Conservation (phyloP, 352 stramenopile species). For the Phytophthora cryptogea region DNA sequence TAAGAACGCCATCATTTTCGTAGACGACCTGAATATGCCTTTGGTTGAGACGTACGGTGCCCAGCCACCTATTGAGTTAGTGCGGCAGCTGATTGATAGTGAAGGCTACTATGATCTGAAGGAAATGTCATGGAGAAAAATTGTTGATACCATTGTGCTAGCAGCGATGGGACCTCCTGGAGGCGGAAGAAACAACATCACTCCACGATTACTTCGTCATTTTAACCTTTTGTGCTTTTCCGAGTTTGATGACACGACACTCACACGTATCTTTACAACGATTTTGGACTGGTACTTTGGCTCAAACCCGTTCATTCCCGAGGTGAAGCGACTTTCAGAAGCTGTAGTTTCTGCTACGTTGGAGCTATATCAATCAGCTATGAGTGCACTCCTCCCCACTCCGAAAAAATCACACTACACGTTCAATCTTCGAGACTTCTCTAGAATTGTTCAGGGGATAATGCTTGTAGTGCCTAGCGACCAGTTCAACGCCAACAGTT, state of each 20-base stretch:
- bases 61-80: constrained; percentile 92
- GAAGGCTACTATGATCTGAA: constrained; percentile 94
- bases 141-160: constrained; percentile 91
- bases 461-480: constrained; percentile 90
- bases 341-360: constrained; percentile 90
- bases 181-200: constrained; percentile 91
- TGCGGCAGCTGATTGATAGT: constrained; percentile 91
- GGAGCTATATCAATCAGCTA: constrained; percentile 89
- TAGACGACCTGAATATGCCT: constrained; percentile 97
- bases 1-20: constrained; percentile 89
- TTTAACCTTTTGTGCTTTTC: constrained; percentile 95
- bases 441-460: constrained; percentile 92
- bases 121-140: constrained; percentile 91
- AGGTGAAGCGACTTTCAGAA: constrained; percentile 77
- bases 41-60: constrained; percentile 93
- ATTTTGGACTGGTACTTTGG: constrained; percentile 91
- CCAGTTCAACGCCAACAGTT: constrained; percentile 72
- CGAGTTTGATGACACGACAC: constrained; percentile 93
- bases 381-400: constrained; percentile 89
- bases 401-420: constrained; percentile 96
- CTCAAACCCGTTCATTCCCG: constrained; percentile 58
- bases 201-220: constrained; percentile 89
- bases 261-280: constrained; percentile 93
- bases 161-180: constrained; percentile 92
- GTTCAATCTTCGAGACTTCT: constrained; percentile 96